A percentile compares a stretch with the other conserved stretches of the same genome.
phyloP scores from a whole-genome alignment of 352 stramenopile genomes.

The Phytophthora constricta region DNA sequence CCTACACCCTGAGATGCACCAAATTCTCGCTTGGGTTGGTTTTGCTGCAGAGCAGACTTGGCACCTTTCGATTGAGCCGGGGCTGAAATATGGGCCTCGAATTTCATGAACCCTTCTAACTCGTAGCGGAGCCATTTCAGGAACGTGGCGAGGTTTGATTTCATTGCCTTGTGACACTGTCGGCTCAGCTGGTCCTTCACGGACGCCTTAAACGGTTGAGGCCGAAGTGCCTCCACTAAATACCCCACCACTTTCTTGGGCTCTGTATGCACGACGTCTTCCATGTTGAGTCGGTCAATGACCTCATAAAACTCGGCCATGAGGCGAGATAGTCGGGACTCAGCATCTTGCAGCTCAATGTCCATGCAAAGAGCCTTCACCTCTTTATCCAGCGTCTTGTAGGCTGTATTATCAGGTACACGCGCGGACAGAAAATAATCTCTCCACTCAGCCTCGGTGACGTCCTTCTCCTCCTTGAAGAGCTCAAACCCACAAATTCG shows the following conservation, averaged over 20 bases:
- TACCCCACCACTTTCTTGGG: not conserved
- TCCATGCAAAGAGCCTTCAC: not conserved
- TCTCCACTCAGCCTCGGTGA: not conserved
- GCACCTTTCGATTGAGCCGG: no score
- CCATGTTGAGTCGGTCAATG: not conserved
- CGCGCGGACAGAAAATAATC: not conserved
- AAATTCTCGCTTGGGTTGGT: not conserved
- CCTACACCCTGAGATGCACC: no score
- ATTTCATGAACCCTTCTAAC: not conserved
- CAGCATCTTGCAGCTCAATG: not conserved
- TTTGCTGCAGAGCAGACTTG: not conserved
- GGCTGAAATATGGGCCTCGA: not conserved
- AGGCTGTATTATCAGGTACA: not conserved
- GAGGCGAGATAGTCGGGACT: not conserved
- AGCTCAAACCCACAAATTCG: not conserved
- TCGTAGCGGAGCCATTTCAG: not conserved
- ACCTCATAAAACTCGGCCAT: not conserved
- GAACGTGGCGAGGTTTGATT: not conserved
- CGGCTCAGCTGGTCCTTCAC: not conserved
- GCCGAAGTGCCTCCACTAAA: not conserved
- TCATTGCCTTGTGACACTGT: not conserved
- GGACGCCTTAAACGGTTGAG: not conserved
- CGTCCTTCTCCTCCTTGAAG: not conserved
- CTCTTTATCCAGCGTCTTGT: not conserved
- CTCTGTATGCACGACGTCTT: not conserved